Conservation (phyloP, 192 early-diverging fungal genomes). For the Martensiomyces pterosporus region DNA sequence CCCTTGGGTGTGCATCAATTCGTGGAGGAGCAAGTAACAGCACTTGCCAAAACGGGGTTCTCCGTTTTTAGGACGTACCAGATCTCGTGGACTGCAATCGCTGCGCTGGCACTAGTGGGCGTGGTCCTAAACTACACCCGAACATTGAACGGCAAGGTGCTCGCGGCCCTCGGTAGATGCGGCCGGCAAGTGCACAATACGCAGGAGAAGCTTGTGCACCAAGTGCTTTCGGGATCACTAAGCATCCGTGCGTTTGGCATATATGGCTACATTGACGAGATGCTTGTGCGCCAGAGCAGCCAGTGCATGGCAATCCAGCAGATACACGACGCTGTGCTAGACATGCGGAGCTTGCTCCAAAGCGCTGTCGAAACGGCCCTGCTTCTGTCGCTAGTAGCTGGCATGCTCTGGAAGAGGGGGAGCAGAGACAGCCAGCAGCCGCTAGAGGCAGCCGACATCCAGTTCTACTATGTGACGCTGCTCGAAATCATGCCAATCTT, state of each 20-base stretch:
- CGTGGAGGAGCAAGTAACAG: background rate
- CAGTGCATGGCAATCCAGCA: slow-evolving; percentile 6
- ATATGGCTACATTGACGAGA: slow-evolving; percentile 5
- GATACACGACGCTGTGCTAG: slow-evolving; percentile 12
- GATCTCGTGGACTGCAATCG: slow-evolving; percentile 12
- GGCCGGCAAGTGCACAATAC: background rate
- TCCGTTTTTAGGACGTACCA: slow-evolving; percentile 11
- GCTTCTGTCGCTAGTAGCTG: slow-evolving; percentile 7
- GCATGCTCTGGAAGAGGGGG: background rate
- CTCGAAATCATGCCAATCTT: slow-evolving; percentile 9
- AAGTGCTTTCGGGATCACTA: slow-evolving; percentile 23
- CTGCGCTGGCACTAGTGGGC: background rate
- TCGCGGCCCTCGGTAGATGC: slow-evolving; percentile 7
- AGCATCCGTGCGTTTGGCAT: slow-evolving; percentile 20
- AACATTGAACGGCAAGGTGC: background rate
- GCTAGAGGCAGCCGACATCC: slow-evolving; percentile 7
- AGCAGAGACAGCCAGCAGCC: background rate
- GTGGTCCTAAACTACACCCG: background rate
- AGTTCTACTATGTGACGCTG: slow-evolving; percentile 16
- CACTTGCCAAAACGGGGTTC: slow-evolving; percentile 4
- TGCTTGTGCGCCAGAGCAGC: slow-evolving; percentile 3
- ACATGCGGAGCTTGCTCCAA: background rate
- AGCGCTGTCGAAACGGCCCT: slow-evolving; percentile 6
- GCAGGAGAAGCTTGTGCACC: background rate
- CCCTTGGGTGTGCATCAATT: slow-evolving; percentile 14